Conservation (phyloP, 164 flowering plant species). For the Vitis riparia region DNA sequence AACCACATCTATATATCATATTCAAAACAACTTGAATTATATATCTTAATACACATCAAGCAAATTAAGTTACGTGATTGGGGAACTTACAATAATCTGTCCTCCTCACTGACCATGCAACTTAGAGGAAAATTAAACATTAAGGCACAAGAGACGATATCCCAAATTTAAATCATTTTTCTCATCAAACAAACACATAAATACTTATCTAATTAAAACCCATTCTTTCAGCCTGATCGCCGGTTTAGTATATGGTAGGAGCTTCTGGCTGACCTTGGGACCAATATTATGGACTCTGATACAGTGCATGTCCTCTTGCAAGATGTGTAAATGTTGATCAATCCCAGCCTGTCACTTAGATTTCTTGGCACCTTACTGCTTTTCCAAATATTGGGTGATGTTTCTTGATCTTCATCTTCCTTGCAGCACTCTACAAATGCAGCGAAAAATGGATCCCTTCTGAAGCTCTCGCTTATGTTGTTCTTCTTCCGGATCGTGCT, state of each 20-base stretch:
- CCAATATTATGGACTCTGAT: constrained; percentile 39
- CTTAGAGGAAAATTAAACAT: no score
- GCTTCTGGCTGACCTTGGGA: constrained; percentile 33
- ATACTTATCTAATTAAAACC: neutral
- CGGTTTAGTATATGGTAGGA: constrained; percentile 14
- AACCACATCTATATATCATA: neutral
- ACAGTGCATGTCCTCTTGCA: constrained; percentile 54
- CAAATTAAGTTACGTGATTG: no score
- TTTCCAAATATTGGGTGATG: constrained; percentile 12
- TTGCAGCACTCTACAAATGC: constrained; percentile 57
- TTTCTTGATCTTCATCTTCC: constrained; percentile 11
- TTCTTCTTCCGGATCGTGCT: neutral
- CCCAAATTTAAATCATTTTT: no score
- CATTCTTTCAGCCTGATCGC: constrained; percentile 4
- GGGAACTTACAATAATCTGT: no score
- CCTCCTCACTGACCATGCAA: no score
- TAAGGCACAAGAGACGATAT: no score
- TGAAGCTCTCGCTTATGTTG: neutral
- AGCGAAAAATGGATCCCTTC: constrained; percentile 52
- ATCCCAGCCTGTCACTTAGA: constrained; percentile 38
- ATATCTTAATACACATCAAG: no score
- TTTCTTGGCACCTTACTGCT: constrained; percentile 23
- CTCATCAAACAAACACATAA: neutral
- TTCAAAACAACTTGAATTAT: no score
- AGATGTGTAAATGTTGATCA: constrained; percentile 36